Evolutionary conservation across 179 eudicot species (phyloP), one percentile per base, ranked within the genome.

Genomic region (Amaranthus tricolor): DNA sequence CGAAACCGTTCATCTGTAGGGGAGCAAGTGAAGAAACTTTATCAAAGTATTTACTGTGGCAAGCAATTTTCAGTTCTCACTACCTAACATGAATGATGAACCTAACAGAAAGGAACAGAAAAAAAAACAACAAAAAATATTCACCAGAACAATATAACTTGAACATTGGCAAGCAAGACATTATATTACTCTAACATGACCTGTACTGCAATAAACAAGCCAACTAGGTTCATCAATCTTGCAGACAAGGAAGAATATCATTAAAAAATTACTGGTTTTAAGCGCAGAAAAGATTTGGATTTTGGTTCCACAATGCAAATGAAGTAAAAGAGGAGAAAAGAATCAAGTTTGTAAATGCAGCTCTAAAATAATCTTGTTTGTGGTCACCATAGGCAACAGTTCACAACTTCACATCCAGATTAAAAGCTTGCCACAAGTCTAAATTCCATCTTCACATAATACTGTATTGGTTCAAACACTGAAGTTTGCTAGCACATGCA

Each of bases 1-100:
- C 82, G 82, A 75, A 89, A 92, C 4, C 99, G 93, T 77, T 93
- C 99, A 86, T 95, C 99, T 95, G 90, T 48, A 76, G 47, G 60
- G 53, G 44, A 64, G 66, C 24, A 74, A 57, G 56, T 56, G 60
- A 73, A 61, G 53, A 14, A 20, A 58, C 19, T 43, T 50, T 47
- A 49, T 44, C 68, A 49, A 62, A 16, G 61, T 56, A 20, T 70
- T 53, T 8, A 51, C 16, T 12, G 43, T 16, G 62, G 13, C 10
- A 64, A 59, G 9, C 9, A 65, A 5, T 19, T 51, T 45, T 40
- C 47, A 54, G 31, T 57, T n/a, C 17, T 62, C 9, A 24, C 67
- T 61, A 52, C 51, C 58, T 65, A 59, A 50, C 58, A 63, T 53
- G 60, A 45, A 51, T 44, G 62, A 68, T 68, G 63, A 16, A 66